phyloP scores from a whole-genome alignment of 352 stramenopile genomes.

The Pythium sukuiense region DNA sequence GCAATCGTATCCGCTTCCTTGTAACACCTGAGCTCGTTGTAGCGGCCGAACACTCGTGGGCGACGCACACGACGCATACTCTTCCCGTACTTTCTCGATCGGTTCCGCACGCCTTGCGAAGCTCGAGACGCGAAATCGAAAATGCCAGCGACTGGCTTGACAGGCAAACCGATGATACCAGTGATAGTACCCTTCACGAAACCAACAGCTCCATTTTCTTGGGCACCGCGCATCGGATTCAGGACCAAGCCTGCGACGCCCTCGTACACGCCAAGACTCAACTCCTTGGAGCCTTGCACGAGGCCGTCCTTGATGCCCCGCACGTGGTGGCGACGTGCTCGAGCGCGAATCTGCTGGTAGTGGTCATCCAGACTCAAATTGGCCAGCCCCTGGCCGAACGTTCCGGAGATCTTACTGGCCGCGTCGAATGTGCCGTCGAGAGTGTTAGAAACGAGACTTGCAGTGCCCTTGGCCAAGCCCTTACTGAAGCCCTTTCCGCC shows the following conservation, averaged over 20 bases:
- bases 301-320: slow-evolving; percentile 78
- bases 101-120: slow-evolving; percentile 83
- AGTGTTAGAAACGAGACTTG: slow-evolving; percentile 86
- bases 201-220: slow-evolving; percentile 76
- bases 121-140: slow-evolving; percentile 90
- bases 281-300: slow-evolving; percentile 81
- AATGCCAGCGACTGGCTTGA: slow-evolving; percentile 87
- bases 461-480: slow-evolving; percentile 83
- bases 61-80: slow-evolving; percentile 76
- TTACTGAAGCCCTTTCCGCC: slow-evolving; percentile 86
- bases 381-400: slow-evolving; percentile 84
- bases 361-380: slow-evolving; percentile 87
- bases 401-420: slow-evolving; percentile 87
- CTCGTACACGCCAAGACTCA: slow-evolving; percentile 84
- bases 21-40: slow-evolving; percentile 89
- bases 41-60: slow-evolving; percentile 86
- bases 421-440: slow-evolving; percentile 87
- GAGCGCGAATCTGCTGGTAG: slow-evolving; percentile 84
- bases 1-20: slow-evolving; percentile 87
- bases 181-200: slow-evolving; percentile 87
- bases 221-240: slow-evolving; percentile 78
- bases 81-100: slow-evolving; percentile 77
- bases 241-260: slow-evolving; percentile 80
- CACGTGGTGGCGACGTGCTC: slow-evolving; percentile 75
- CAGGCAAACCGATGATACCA: slow-evolving; percentile 82